Percentiles rank a stretch among this genome's conserved stretches.
These are phyloP conservation scores for Coniella vitis DNA, from an alignment of 2,329 filamentous ascomycete genomes.

Conservation along the genomic window DNA sequence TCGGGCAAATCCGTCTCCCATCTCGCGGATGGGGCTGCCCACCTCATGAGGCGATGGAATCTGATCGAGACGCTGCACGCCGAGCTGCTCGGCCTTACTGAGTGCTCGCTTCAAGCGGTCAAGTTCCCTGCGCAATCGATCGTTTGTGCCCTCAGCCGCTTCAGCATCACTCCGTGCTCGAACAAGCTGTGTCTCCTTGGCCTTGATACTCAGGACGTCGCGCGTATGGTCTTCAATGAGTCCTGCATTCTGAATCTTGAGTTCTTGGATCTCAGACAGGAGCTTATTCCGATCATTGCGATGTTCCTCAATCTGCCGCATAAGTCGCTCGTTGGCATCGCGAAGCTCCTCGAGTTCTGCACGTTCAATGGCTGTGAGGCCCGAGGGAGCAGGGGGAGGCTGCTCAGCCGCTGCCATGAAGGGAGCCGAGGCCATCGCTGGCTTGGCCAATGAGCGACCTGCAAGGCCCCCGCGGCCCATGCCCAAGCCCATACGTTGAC, in stretches of 20 bases:
- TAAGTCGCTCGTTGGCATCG: constrained; percentile 71
- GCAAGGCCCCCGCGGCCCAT: constrained; percentile 77
- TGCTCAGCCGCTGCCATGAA: constrained; percentile 43
- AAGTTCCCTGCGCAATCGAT: constrained; percentile 78
- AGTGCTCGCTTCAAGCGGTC: constrained; percentile 89
- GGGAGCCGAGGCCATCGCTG: constrained; percentile 40
- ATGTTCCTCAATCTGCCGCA: constrained; percentile 70
- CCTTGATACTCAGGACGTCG: constrained; percentile 93
- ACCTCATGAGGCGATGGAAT: constrained; percentile 23
- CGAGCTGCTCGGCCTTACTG: constrained; percentile 50
- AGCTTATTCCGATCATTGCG: constrained; percentile 76
- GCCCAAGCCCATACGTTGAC: constrained; percentile 59
- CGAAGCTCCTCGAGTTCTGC: constrained; percentile 90
- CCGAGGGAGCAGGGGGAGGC: constrained; percentile 50
- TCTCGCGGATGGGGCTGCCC: constrained; percentile 48
- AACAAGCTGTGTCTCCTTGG: constrained; percentile 95
- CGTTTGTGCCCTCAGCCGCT: constrained; percentile 77
- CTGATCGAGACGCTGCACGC: constrained; percentile 12
- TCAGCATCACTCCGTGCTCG: constrained; percentile 86
- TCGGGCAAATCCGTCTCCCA: constrained; percentile 30
- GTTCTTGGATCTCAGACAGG: constrained; percentile 80
- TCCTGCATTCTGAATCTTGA: constrained; percentile 94
- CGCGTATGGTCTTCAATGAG: constrained; percentile 96
- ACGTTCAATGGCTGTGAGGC: constrained; percentile 71
- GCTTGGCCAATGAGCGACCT: constrained; percentile 77